phyloP scores from a whole-genome alignment of 2,329 filamentous ascomycete genomes.

The Aspergillus quadricinctus region DNA sequence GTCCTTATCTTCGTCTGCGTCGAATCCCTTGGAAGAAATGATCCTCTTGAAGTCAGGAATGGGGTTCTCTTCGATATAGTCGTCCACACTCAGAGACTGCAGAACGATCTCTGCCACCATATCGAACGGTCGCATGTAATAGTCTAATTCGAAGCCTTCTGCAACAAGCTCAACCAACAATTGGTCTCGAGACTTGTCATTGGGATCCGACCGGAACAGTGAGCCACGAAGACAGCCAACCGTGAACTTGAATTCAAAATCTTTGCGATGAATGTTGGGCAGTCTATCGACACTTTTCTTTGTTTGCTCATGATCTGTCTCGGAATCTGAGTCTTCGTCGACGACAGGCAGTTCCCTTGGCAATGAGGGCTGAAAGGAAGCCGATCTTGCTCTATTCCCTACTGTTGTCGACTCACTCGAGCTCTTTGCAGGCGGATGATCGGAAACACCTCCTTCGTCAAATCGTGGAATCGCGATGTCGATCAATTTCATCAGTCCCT shows the following conservation, averaged over 20 bases:
- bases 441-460: constrained; percentile 45
- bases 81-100: constrained; percentile 81
- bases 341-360: constrained; percentile 73
- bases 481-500: constrained; percentile 91
- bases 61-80: constrained; percentile 85
- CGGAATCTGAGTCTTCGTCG: constrained; percentile 61
- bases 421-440: constrained; percentile 29
- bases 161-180: constrained; percentile 88
- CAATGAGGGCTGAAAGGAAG: constrained; percentile 69
- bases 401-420: constrained; percentile 25
- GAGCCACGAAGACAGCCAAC: constrained; percentile 93
- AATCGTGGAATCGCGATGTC: constrained; percentile 92
- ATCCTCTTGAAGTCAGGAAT: constrained; percentile 93
- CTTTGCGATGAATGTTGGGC: constrained; percentile 76
- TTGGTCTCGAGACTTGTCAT: constrained; percentile 69
- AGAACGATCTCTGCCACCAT: constrained; percentile 90
- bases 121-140: constrained; percentile 83
- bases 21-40: constrained; percentile 79
- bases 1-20: constrained; percentile 67
- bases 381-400: constrained; percentile 53
- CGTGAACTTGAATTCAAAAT: constrained; percentile 94
- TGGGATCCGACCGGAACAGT: constrained; percentile 78
- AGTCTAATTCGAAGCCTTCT: constrained; percentile 80
- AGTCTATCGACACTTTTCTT: constrained; percentile 43
- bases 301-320: constrained; percentile 59